Evolutionary conservation across 148 eudicot species (phyloP).

Genomic region (Amaranthus palmeri): DNA sequence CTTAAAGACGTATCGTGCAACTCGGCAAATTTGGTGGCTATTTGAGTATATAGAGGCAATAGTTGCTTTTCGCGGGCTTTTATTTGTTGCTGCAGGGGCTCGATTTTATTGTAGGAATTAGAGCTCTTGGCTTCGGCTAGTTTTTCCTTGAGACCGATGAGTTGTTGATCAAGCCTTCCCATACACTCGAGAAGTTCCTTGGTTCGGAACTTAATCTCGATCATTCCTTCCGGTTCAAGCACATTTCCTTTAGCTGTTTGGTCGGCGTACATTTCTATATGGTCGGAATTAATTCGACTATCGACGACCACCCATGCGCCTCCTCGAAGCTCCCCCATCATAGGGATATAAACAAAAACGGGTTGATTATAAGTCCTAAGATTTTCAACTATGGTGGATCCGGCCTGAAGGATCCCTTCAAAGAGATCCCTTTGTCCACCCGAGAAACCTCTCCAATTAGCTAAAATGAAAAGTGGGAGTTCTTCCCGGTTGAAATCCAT

Average conservation of each 20-base stretch:
- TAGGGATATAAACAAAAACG: slow-evolving; percentile 86
- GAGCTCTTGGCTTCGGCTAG: slow-evolving; percentile 48
- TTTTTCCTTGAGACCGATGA: slow-evolving; percentile 56
- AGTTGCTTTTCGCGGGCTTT: slow-evolving; percentile 86
- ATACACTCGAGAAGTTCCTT: slow-evolving; percentile 76
- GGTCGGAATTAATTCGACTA: slow-evolving; percentile 84
- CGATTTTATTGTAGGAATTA: slow-evolving; percentile 31
- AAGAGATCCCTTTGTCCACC: slow-evolving; percentile 98
- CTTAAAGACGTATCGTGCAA: slow-evolving; percentile 87
- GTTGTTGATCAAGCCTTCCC: slow-evolving; percentile 77
- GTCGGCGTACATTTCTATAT: slow-evolving; percentile 96
- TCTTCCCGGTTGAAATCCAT: slow-evolving; percentile 94
- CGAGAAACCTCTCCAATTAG: slow-evolving; percentile 98
- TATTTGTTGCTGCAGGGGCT: slow-evolving; percentile 50
- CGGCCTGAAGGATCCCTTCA: slow-evolving; percentile 98
- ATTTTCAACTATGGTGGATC: slow-evolving; percentile 93
- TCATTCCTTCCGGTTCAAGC: slow-evolving; percentile 95
- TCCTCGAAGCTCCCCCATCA: slow-evolving; percentile 96
- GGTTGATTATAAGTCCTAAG: slow-evolving; percentile 89
- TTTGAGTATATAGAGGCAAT: slow-evolving; percentile 84
- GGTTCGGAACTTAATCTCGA: slow-evolving; percentile 85
- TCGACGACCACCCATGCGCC: slow-evolving; percentile 99
- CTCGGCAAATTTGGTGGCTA: slow-evolving; percentile 95
- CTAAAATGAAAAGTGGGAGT: slow-evolving; percentile 92
- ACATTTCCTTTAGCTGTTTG: slow-evolving; percentile 92